Conservation (phyloP, 257 asterid species). For the Scutellaria baicalensis region DNA sequence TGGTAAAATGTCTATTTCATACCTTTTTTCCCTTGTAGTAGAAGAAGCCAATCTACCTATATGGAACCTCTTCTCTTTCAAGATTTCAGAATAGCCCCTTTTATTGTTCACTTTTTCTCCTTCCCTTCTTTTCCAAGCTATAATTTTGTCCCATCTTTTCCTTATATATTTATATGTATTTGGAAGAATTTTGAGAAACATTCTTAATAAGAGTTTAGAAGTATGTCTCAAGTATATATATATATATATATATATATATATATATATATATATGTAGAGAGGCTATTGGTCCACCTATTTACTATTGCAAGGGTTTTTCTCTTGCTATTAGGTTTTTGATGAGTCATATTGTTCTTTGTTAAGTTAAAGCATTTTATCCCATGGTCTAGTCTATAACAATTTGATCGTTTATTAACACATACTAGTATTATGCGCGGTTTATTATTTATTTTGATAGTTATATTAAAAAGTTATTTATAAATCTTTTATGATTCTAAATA, state of each 20-base stretch:
- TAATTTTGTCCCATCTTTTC: background rate
- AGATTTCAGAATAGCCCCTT: conserved; percentile 10
- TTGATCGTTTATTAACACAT: no score
- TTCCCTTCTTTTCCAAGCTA: conserved; percentile 28
- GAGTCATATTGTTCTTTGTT: conserved; percentile 8
- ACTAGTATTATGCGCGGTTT: no score
- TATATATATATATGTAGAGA: no score
- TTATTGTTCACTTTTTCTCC: background rate
- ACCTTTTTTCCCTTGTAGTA: conserved; percentile 37
- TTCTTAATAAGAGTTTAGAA: conserved; percentile 13
- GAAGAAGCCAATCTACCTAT: conserved; percentile 46
- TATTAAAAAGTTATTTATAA: no score
- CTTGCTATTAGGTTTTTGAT: conserved; percentile 4
- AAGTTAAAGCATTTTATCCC: background rate
- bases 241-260: no score
- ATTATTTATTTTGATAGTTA: no score
- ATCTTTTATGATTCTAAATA: no score
- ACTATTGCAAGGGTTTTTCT: conserved; percentile 1
- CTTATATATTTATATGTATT: background rate
- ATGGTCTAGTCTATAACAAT: no score
- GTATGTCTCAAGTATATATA: conserved; percentile 33
- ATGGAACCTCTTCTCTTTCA: conserved; percentile 21
- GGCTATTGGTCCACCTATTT: conserved; percentile 28
- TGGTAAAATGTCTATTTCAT: conserved; percentile 60
- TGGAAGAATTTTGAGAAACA: conserved; percentile 6